Conservation (phyloP, 2,329 filamentous ascomycete species). For the Neopestalotiopsis clavispora region DNA sequence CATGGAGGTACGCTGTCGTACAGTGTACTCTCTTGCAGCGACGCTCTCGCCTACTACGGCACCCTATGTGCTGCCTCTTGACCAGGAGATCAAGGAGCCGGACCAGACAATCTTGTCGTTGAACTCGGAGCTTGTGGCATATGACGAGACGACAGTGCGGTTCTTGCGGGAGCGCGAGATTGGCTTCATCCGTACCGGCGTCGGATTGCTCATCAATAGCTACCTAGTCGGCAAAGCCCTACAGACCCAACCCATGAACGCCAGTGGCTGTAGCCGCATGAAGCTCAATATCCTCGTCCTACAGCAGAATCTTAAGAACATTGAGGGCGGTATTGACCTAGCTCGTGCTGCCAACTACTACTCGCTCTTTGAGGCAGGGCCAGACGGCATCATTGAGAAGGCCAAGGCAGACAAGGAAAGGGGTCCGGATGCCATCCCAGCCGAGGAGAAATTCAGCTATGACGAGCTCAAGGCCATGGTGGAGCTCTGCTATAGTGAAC, state of each 20-base stretch:
- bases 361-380: slow-evolving; percentile 67
- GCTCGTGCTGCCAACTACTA: slow-evolving; percentile 70
- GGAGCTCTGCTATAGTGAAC: slow-evolving; percentile 72
- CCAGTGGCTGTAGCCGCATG: slow-evolving; percentile 82
- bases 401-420: slow-evolving; percentile 53
- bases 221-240: slow-evolving; percentile 76
- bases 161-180: slow-evolving; percentile 76
- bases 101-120: slow-evolving; percentile 82
- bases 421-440: slow-evolving; percentile 35
- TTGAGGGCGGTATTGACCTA: slow-evolving; percentile 74
- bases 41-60: slow-evolving; percentile 65
- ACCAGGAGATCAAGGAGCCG: slow-evolving; percentile 77
- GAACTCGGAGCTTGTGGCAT: slow-evolving; percentile 82
- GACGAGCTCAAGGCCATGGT: slow-evolving; percentile 70
- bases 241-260: slow-evolving; percentile 82
- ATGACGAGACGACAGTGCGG: slow-evolving; percentile 79
- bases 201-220: slow-evolving; percentile 78
- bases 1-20: slow-evolving; percentile 84
- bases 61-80: slow-evolving; percentile 64
- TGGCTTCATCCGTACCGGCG: slow-evolving; percentile 75
- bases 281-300: slow-evolving; percentile 92
- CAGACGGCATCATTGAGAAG: slow-evolving; percentile 67
- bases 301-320: slow-evolving; percentile 95
- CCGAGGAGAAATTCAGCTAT: slow-evolving; percentile 60
- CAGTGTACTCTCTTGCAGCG: slow-evolving; percentile 76